phyloP scores from a whole-genome alignment of 257 asterid genomes.

The Solanum gandarillasii region DNA sequence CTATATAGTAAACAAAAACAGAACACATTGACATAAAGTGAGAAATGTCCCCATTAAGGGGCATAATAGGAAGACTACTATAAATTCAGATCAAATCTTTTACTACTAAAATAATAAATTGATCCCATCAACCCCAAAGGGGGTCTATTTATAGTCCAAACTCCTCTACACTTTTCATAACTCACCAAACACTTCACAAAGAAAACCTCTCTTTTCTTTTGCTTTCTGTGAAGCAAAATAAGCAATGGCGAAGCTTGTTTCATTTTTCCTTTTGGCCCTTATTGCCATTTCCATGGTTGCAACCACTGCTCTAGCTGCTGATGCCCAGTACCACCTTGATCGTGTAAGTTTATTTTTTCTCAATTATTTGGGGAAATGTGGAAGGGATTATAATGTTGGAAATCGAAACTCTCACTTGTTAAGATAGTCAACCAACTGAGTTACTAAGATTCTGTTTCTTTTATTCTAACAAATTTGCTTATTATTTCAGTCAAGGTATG shows the following conservation, averaged over 20 bases:
- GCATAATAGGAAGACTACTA: not conserved
- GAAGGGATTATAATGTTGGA: no score
- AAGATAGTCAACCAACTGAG: not conserved
- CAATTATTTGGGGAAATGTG: not conserved
- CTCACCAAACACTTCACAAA: not conserved
- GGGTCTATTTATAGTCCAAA: conserved; percentile 11
- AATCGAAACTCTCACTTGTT: no score
- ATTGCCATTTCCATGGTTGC: conserved; percentile 25
- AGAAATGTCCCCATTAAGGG: not conserved
- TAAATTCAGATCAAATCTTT: not conserved
- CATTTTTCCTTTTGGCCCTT: conserved; percentile 23
- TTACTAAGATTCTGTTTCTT: no score
- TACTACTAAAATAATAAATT: not conserved
- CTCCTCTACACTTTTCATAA: not conserved
- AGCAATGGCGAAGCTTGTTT: conserved; percentile 29
- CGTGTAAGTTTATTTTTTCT: conserved; percentile 5
- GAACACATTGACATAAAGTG: not conserved
- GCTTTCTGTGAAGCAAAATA: not conserved
- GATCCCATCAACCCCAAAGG: not conserved
- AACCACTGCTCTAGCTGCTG: conserved; percentile 12
- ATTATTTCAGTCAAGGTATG: conserved; percentile 7
- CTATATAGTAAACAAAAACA: not conserved
- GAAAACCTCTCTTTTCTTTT: not conserved
- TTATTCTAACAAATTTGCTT: not conserved
- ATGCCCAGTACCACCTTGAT: conserved; percentile 15